A percentile compares a stretch with the other conserved stretches of the same genome.
Conservation (phyloP, 345 rosid species). For the Gossypium rotundifolium region DNA sequence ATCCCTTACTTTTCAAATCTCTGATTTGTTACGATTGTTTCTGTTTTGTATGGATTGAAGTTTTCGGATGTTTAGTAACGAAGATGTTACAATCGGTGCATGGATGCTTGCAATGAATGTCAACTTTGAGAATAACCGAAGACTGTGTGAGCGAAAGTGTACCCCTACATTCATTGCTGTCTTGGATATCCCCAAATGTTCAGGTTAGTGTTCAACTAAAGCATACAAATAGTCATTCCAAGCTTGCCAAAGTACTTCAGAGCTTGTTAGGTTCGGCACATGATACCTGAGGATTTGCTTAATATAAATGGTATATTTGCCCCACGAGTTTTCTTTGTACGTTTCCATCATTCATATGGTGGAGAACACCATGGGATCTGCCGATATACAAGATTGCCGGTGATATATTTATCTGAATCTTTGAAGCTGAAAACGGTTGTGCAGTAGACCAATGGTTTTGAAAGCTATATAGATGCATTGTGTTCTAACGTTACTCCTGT, state of each 20-base stretch:
- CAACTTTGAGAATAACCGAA: conserved; percentile 64
- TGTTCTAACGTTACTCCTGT: conserved; percentile 5
- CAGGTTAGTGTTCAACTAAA: conserved; percentile 49
- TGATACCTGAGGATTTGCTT: not conserved
- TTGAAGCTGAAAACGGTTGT: not conserved
- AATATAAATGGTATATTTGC: not conserved
- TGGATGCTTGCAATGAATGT: conserved; percentile 99
- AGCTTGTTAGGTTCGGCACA: not conserved
- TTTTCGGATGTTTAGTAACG: conserved; percentile 93
- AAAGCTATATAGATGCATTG: not conserved
- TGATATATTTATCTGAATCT: not conserved
- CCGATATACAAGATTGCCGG: not conserved
- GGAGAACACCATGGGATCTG: not conserved
- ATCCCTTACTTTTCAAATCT: not conserved
- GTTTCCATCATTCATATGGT: not conserved
- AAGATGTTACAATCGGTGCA: conserved; percentile 89
- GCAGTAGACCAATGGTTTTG: not conserved
- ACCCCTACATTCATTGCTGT: conserved; percentile 61
- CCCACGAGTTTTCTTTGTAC: not conserved
- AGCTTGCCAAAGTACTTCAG: not conserved
- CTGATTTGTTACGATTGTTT: not conserved
- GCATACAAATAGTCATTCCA: not conserved
- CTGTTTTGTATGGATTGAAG: conserved; percentile 33
- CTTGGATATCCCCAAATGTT: conserved; percentile 93
- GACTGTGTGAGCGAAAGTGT: conserved; percentile 61